Conservation (phyloP, 2,329 filamentous ascomycete genomes). For the Ophiocordyceps camponoti-saundersi region DNA sequence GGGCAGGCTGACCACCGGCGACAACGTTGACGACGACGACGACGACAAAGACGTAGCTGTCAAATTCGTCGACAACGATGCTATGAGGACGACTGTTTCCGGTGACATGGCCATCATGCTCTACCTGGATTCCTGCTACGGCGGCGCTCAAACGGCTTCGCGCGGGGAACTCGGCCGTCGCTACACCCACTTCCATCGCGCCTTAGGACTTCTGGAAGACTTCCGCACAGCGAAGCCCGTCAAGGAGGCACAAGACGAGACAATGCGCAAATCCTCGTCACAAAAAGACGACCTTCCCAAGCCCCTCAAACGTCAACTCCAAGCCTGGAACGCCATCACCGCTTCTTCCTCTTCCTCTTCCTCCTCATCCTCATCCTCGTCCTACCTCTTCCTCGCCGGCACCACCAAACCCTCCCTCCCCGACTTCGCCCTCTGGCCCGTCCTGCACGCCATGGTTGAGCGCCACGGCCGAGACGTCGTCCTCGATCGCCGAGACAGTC, state of each 20-base stretch:
- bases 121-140: conserved; percentile 41
- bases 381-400: conserved; percentile 26
- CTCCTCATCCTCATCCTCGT: background rate
- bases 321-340: conserved; percentile 19
- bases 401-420: conserved; percentile 19
- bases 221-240: background rate
- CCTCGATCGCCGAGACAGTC: conserved; percentile 12
- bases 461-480: conserved; percentile 12
- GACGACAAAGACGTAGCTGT: conserved; percentile 13
- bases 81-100: conserved; percentile 24
- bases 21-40: background rate
- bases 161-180: conserved; percentile 16
- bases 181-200: conserved; percentile 24
- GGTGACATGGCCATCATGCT: conserved; percentile 37
- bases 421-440: conserved; percentile 41
- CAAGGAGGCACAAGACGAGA: background rate
- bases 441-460: conserved; percentile 27
- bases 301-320: conserved; percentile 5
- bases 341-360: background rate
- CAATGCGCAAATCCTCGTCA: background rate
- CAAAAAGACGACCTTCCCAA: conserved; percentile 2
- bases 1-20: conserved; percentile 17
- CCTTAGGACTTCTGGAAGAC: conserved; percentile 15
- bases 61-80: conserved; percentile 39
- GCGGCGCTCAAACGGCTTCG: conserved; percentile 9